These are phyloP conservation scores for Peribolospora baueri DNA, from an alignment of 768 basidiomycete species.

Conservation along the genomic window DNA sequence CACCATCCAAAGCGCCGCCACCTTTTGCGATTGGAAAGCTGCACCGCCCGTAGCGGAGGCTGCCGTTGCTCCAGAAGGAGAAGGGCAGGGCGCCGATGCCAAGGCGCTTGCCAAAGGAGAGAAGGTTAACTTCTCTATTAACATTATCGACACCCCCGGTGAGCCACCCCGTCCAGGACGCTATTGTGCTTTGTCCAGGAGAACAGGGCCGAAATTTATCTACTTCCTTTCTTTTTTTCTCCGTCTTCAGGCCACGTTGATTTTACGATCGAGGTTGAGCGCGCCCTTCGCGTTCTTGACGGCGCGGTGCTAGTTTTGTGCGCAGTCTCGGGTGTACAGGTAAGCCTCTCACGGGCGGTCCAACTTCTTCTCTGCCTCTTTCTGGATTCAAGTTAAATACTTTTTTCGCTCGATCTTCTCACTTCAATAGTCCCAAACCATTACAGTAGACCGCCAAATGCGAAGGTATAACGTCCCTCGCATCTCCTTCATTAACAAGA, in stretches of 20 bases:
- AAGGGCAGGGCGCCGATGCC: conserved; percentile 6
- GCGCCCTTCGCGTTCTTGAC: conserved; percentile 82
- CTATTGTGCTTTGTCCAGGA: background rate
- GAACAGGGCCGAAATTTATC: background rate
- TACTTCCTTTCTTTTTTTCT: background rate
- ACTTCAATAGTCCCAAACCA: conserved; percentile 61
- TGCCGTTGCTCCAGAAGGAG: background rate
- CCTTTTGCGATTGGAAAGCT: conserved; percentile 88
- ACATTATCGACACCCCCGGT: conserved; percentile 98
- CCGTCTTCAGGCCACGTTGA: conserved; percentile 64
- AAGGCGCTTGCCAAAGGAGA: conserved; percentile 21
- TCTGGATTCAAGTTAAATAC: background rate
- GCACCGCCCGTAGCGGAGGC: conserved; percentile 26
- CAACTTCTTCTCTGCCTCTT: background rate
- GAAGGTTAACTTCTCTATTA: conserved; percentile 62
- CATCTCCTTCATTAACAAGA: conserved; percentile 92
- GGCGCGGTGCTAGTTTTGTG: conserved; percentile 90
- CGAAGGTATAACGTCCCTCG: conserved; percentile 84
- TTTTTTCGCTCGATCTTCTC: background rate
- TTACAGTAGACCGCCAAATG: conserved; percentile 98
- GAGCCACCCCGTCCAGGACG: conserved; percentile 5
- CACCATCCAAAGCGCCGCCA: conserved; percentile 95
- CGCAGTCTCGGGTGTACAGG: conserved; percentile 89
- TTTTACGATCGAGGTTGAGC: conserved; percentile 97
- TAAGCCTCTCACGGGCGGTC: conserved; percentile 17